Evolutionary conservation across 139 green algal genomes (phyloP).

Genomic region (Asterochloris sp.): DNA sequence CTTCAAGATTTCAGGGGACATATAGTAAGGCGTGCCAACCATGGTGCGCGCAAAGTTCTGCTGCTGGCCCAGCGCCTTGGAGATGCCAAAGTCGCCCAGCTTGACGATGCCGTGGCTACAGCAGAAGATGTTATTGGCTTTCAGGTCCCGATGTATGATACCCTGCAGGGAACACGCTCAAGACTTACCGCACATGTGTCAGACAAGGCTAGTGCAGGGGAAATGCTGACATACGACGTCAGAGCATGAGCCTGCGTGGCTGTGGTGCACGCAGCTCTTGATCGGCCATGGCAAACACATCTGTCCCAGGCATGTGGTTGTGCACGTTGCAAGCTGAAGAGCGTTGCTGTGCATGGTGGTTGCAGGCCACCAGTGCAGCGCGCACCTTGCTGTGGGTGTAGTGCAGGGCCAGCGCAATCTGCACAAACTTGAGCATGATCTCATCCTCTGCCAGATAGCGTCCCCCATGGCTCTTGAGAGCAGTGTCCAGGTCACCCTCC

Average conservation of each 20-base stretch:
- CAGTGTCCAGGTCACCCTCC: constrained; percentile 54
- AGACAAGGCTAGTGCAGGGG: background rate
- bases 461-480: constrained; percentile 38
- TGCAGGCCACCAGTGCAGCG: background rate
- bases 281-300: too few species aligned
- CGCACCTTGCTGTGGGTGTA: constrained; percentile 56
- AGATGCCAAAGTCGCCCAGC: constrained; percentile 70
- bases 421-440: constrained; percentile 78
- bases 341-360: too few species aligned
- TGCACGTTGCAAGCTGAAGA: too few species aligned
- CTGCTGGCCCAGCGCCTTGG: constrained; percentile 31
- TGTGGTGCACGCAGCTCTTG: too few species aligned
- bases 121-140: constrained; percentile 43
- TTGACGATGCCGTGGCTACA: constrained; percentile 45
- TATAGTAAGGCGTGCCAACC: constrained; percentile 60
- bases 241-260: too few species aligned
- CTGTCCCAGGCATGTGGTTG: background rate
- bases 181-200: background rate
- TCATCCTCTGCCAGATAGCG: constrained; percentile 60
- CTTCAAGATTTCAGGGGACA: constrained; percentile 50
- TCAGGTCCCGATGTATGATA: constrained; percentile 52
- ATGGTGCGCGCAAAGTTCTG: constrained; percentile 32
- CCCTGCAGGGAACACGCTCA: constrained; percentile 5
- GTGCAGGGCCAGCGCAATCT: constrained; percentile 63
- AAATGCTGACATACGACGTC: background rate